A percentile compares a stretch with the other conserved stretches of the same genome.
Evolutionary conservation across 768 basidiomycete species (phyloP).

Genomic region (Lactarius psammicola): DNA sequence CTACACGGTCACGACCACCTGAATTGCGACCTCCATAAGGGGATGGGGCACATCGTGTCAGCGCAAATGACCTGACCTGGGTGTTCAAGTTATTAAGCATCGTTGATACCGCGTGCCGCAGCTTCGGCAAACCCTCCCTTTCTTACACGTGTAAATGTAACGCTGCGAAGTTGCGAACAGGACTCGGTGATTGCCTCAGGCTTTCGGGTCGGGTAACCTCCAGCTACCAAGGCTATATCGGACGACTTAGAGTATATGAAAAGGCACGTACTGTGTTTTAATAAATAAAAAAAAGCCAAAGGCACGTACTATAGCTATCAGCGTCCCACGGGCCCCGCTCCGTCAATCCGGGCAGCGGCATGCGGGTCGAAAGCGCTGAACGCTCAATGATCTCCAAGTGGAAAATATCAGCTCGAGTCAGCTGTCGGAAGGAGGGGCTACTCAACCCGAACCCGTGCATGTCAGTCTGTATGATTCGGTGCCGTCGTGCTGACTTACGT

Average conservation of each 20-base stretch:
- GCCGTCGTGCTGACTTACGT: neutral
- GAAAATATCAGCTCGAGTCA: neutral
- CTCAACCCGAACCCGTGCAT: neutral
- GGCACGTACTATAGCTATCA: too few relatives aligned
- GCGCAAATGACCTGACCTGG: too few relatives aligned
- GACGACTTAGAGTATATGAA: too few relatives aligned
- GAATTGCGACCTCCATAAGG: neutral
- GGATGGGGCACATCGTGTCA: neutral
- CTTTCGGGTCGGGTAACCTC: too few relatives aligned
- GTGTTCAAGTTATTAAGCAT: neutral
- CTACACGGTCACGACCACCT: too few relatives aligned
- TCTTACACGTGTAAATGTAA: neutral
- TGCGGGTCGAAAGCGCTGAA: too few relatives aligned
- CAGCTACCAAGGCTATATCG: neutral
- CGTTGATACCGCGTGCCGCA: too few relatives aligned
- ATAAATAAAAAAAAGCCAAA: too few relatives aligned
- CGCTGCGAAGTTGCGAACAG: neutral
- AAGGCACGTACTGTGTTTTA: too few relatives aligned
- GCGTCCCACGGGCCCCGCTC: too few relatives aligned
- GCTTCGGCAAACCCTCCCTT: too few relatives aligned
- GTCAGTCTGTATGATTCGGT: neutral
- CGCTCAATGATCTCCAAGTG: neutral
- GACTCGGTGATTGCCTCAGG: neutral
- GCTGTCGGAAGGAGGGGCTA: neutral
- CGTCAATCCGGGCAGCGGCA: too few relatives aligned